These are phyloP conservation scores for Mariannaea elegans DNA, from an alignment of 2,329 filamentous ascomycete genomes.

Conservation along the genomic window DNA sequence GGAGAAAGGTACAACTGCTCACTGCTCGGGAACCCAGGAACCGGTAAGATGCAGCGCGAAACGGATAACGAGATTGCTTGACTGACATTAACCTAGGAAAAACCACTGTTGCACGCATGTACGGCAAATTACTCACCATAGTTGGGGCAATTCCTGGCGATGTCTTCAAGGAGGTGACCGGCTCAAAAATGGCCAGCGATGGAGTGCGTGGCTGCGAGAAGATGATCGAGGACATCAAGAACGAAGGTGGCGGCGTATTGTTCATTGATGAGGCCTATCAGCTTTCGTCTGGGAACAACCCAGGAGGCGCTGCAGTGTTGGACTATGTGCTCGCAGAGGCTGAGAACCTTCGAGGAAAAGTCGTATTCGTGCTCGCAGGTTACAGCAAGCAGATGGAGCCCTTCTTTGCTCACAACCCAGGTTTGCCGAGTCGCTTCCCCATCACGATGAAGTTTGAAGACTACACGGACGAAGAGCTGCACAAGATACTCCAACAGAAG, in stretches of 20 bases:
- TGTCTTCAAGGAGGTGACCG: slow-evolving; percentile 72
- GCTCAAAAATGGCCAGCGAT: slow-evolving; percentile 69
- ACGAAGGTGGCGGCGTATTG: slow-evolving; percentile 70
- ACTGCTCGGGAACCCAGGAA: slow-evolving; percentile 79
- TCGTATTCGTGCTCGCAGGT: slow-evolving; percentile 78
- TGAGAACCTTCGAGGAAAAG: slow-evolving; percentile 74
- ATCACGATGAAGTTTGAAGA: slow-evolving; percentile 73
- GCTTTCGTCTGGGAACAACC: slow-evolving; percentile 66
- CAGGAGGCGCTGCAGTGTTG: slow-evolving; percentile 68
- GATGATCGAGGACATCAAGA: slow-evolving; percentile 57
- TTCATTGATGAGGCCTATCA: slow-evolving; percentile 88
- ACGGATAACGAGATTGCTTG: too few relatives aligned
- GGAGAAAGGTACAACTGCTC: slow-evolving; percentile 69
- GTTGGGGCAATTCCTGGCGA: slow-evolving; percentile 69
- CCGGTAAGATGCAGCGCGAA: slow-evolving; percentile 56
- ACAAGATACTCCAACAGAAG: slow-evolving; percentile 65
- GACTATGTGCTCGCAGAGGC: slow-evolving; percentile 78
- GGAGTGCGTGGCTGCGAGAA: slow-evolving; percentile 68
- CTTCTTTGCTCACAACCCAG: slow-evolving; percentile 79
- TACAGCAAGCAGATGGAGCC: slow-evolving; percentile 80
- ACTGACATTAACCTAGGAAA: slow-evolving; percentile 62
- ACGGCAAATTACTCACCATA: slow-evolving; percentile 70
- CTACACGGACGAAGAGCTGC: slow-evolving; percentile 72
- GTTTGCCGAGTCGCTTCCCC: slow-evolving; percentile 75
- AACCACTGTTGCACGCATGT: slow-evolving; percentile 78